A percentile compares a stretch with the other conserved stretches of the same genome.
These are phyloP conservation scores for Verticillium dahliae DNA, from an alignment of 2,329 filamentous ascomycete genomes.

Conservation along the genomic window DNA sequence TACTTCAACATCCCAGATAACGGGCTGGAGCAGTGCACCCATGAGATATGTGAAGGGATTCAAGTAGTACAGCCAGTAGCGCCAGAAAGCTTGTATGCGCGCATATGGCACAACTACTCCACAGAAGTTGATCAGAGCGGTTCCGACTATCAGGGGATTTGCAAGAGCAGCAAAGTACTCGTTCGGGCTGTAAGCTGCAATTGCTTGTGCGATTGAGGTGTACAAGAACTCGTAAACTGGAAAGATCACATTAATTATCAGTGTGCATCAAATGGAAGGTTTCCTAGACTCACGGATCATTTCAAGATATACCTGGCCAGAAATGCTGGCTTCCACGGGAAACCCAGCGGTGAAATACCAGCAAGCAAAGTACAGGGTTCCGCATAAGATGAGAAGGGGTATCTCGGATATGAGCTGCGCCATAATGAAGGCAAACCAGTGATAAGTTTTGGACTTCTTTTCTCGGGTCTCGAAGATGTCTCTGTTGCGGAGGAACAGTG, in stretches of 20 bases:
- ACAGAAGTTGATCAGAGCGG: conserved; percentile 60
- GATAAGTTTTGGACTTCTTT: conserved; percentile 44
- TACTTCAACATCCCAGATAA: conserved; percentile 30
- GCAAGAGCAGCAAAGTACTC: conserved; percentile 51
- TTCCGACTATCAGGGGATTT: conserved; percentile 48
- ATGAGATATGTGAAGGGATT: conserved; percentile 35
- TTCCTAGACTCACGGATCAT: too few species aligned
- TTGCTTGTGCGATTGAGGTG: conserved; percentile 54
- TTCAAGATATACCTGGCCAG: too few species aligned
- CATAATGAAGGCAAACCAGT: conserved; percentile 39
- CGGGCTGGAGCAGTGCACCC: conserved; percentile 26
- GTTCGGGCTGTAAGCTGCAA: conserved; percentile 57
- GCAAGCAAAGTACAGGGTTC: conserved; percentile 40
- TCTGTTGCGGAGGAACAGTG: conserved; percentile 37
- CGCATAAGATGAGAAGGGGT: conserved; percentile 24
- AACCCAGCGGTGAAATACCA: conserved; percentile 56
- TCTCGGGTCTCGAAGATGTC: conserved; percentile 43
- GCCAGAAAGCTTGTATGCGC: conserved; percentile 61
- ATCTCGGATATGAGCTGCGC: conserved; percentile 36
- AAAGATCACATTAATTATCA: too few species aligned
- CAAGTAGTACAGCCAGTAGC: conserved; percentile 36
- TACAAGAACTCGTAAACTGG: conserved; percentile 51
- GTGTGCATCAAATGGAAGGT: too few species aligned
- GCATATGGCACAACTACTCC: conserved; percentile 66
- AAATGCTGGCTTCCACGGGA: conserved; percentile 21